Evolutionary conservation across 2,329 filamentous ascomycete genomes (phyloP).

Genomic region (Chrysoporthe cubensis): DNA sequence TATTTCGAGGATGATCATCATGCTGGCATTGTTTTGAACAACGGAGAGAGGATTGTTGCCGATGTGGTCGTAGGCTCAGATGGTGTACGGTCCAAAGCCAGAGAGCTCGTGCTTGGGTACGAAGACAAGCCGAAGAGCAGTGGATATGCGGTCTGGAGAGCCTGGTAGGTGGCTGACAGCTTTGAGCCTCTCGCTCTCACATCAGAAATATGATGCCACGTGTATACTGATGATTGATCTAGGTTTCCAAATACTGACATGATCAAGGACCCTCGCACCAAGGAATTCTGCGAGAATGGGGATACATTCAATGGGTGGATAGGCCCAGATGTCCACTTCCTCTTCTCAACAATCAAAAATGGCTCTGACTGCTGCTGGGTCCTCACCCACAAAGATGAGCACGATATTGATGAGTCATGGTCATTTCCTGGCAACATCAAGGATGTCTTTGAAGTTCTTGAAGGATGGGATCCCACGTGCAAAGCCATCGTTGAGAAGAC

Average conservation of each 20-base stretch:
- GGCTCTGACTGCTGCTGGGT: constrained; percentile 63
- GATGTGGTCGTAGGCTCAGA: constrained; percentile 60
- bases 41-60: constrained; percentile 49
- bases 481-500: constrained; percentile 53
- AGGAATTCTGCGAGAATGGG: constrained; percentile 57
- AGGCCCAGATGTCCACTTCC: constrained; percentile 59
- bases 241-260: constrained; percentile 54
- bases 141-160: constrained; percentile 56
- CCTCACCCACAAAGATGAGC: constrained; percentile 57
- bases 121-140: constrained; percentile 55
- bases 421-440: constrained; percentile 56
- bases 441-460: constrained; percentile 54
- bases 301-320: constrained; percentile 65
- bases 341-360: constrained; percentile 61
- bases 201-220: not conserved
- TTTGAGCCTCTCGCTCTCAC: too few species aligned
- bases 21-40: constrained; percentile 56
- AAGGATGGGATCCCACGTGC: constrained; percentile 56
- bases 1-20: constrained; percentile 58
- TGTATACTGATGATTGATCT: not conserved
- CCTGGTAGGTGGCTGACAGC: constrained; percentile 46
- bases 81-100: constrained; percentile 57
- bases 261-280: constrained; percentile 55
- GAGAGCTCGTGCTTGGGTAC: constrained; percentile 54
- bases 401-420: constrained; percentile 60